Evolutionary conservation across 2,329 filamentous ascomycete species (phyloP).

Genomic region (Aureobasidium sp.): DNA sequence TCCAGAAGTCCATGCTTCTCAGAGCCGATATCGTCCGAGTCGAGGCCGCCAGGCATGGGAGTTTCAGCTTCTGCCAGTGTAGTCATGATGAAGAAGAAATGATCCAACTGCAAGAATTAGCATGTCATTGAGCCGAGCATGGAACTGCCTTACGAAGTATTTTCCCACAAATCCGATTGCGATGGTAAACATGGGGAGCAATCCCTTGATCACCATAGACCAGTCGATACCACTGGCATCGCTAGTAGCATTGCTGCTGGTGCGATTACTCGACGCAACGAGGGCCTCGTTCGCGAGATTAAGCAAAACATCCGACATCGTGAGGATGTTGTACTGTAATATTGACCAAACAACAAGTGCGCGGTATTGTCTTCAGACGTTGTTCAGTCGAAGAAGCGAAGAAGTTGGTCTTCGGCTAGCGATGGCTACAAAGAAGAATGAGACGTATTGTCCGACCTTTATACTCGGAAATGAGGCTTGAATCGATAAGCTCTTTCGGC

Average conservation of each 20-base stretch:
- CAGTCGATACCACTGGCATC: neutral
- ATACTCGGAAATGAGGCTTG: no score
- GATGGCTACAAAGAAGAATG: neutral
- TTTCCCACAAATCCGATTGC: neutral
- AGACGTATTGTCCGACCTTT: no score
- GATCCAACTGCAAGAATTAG: conserved; percentile 1
- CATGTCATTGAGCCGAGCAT: neutral
- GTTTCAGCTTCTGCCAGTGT: conserved; percentile 2
- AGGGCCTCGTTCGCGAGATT: neutral
- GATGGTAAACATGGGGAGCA: conserved; percentile 2
- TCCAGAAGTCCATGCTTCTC: conserved; percentile 14
- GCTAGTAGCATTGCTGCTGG: neutral
- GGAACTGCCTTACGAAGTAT: neutral
- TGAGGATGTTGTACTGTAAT: no score
- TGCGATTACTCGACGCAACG: neutral
- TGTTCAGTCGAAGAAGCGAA: no score
- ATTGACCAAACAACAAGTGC: neutral
- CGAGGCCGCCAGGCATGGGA: conserved; percentile 1
- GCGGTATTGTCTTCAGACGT: neutral
- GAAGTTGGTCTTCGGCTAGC: no score
- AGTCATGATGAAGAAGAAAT: neutral
- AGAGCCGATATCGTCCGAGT: neutral
- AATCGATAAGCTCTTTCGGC: neutral
- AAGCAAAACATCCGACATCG: no score
- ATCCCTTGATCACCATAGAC: neutral